Conservation (phyloP, 495 filamentous ascomycete species). For the Hypomontagnella submonticulosa region DNA sequence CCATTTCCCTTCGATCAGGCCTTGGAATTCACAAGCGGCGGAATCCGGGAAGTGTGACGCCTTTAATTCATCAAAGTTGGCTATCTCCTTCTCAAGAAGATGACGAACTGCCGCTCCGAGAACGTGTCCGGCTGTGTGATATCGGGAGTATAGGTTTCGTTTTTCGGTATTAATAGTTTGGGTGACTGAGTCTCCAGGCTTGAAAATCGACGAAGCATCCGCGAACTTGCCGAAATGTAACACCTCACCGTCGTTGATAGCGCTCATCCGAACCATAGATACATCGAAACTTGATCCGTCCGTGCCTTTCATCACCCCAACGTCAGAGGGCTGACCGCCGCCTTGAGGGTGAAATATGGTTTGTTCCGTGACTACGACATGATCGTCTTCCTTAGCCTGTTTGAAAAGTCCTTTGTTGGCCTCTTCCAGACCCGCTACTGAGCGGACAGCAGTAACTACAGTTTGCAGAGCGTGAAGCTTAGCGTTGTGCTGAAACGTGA, state of each 20-base stretch:
- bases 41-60: constrained; percentile 71
- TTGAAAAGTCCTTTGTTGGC: constrained; percentile 63
- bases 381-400: constrained; percentile 53
- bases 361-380: constrained; percentile 64
- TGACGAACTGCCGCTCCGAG: constrained; percentile 67
- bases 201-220: constrained; percentile 41
- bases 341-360: constrained; percentile 78
- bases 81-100: constrained; percentile 60
- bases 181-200: constrained; percentile 52
- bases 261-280: constrained; percentile 60
- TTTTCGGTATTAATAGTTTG: constrained; percentile 66
- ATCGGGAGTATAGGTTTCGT: constrained; percentile 66
- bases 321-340: constrained; percentile 72
- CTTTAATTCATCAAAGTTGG: constrained; percentile 67
- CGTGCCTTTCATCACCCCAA: constrained; percentile 59
- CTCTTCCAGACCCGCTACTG: constrained; percentile 59
- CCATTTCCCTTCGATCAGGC: constrained; percentile 67
- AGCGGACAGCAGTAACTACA: constrained; percentile 55
- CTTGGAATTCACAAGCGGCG: constrained; percentile 68
- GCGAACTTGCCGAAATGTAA: constrained; percentile 68
- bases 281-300: constrained; percentile 57
- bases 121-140: constrained; percentile 74
- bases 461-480: constrained; percentile 59
- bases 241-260: constrained; percentile 58
- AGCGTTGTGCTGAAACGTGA: constrained; percentile 66